Percentiles rank a stretch among this genome's conserved stretches.
phyloP scores from a whole-genome alignment of 768 basidiomycete genomes.

The Russula lepida region DNA sequence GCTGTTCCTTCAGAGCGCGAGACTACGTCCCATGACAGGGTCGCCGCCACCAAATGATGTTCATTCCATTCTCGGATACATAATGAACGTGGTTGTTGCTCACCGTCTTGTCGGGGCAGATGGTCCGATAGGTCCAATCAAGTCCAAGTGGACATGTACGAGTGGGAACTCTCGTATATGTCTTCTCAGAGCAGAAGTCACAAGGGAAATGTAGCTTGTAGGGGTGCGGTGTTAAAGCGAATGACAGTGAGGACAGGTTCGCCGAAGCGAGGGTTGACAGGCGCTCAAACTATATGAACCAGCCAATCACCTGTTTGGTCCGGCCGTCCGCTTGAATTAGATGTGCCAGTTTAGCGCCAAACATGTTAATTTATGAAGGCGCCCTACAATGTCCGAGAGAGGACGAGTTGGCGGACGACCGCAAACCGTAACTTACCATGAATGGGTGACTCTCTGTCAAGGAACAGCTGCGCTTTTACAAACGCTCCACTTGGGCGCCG shows the following conservation, averaged over 20 bases:
- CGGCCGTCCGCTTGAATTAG: background rate
- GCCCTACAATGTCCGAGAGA: background rate
- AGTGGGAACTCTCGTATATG: background rate
- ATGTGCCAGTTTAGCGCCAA: background rate
- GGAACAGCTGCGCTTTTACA: background rate
- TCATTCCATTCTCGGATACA: background rate
- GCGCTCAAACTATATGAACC: background rate
- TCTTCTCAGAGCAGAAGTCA: background rate
- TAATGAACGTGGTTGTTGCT: background rate
- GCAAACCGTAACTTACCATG: background rate
- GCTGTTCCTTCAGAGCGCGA: background rate
- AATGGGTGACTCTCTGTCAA: background rate
- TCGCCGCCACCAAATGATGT: background rate
- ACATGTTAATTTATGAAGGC: background rate
- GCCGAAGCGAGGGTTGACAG: slow-evolving; percentile 1
- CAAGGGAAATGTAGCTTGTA: background rate
- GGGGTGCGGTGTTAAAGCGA: slow-evolving; percentile 14
- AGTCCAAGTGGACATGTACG: background rate
- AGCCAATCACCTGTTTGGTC: slow-evolving; percentile 1
- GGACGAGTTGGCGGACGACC: background rate
- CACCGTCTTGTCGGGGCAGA: background rate
- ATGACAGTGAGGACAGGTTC: background rate
- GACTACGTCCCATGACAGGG: background rate
- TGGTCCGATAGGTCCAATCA: background rate
- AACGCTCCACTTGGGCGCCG: background rate